Evolutionary conservation across 352 stramenopile genomes (phyloP).

Genomic region (Phytophthora europaea): DNA sequence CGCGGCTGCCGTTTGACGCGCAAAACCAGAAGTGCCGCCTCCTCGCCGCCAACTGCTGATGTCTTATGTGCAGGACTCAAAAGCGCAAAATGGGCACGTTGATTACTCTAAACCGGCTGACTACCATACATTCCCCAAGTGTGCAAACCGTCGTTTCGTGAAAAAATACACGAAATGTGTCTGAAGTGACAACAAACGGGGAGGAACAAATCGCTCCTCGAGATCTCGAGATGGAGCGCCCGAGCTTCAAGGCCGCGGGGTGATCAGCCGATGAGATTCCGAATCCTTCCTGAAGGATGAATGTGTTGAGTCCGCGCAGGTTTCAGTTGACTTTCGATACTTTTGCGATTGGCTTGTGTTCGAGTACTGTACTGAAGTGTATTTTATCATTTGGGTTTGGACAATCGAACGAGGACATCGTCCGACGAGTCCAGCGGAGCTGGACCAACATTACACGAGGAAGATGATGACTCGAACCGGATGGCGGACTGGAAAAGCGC

Average conservation of each 20-base stretch:
- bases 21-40: conserved; percentile 36
- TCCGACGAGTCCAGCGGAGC: background rate
- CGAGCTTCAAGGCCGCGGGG: conserved; percentile 17
- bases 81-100: background rate
- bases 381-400: background rate
- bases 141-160: background rate
- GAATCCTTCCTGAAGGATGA: conserved; percentile 22
- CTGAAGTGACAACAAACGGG: conserved; percentile 1
- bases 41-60: conserved; percentile 41
- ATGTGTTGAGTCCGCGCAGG: conserved; percentile 12
- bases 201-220: background rate
- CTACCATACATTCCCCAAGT: conserved; percentile 32
- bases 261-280: conserved; percentile 18
- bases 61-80: conserved; percentile 24
- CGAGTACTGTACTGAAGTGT: background rate
- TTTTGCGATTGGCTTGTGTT: conserved; percentile 9
- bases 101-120: conserved; percentile 21
- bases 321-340: conserved; percentile 9
- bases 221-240: no score
- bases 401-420: background rate
- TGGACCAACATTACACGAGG: conserved; percentile 10
- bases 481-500: conserved; percentile 28
- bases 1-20: background rate
- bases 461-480: conserved; percentile 31
- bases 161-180: background rate